phyloP scores from a whole-genome alignment of 345 rosid species.

The Mallotus nudiflorus region DNA sequence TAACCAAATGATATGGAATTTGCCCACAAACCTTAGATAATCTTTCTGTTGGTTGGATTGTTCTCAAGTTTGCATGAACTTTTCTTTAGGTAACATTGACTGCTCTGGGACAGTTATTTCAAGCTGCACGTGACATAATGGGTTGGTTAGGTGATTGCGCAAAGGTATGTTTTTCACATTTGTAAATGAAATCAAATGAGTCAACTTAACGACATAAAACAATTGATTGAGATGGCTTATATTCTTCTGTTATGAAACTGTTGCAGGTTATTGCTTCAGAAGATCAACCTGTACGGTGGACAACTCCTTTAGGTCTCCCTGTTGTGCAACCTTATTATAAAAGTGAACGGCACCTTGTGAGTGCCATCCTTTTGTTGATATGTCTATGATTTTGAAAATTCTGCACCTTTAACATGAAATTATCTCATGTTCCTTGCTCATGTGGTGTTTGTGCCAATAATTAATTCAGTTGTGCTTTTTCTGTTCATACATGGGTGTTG shows the following conservation, averaged over 20 bases:
- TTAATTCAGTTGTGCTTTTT: not conserved
- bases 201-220: not conserved
- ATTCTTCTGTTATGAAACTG: constrained; percentile 12
- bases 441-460: not conserved
- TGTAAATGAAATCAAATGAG: not conserved
- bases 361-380: constrained; percentile 21
- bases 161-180: constrained; percentile 47
- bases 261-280: constrained; percentile 77
- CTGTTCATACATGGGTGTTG: not conserved
- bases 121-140: constrained; percentile 96
- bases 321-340: constrained; percentile 93
- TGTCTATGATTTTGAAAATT: not conserved
- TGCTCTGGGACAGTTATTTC: constrained; percentile 87
- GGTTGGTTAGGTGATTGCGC: constrained; percentile 97
- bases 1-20: not conserved
- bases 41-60: not conserved
- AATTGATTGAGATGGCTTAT: constrained; percentile 7
- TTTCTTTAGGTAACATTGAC: constrained; percentile 73
- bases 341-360: constrained; percentile 75
- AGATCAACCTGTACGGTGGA: constrained; percentile 87
- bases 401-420: not conserved
- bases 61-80: constrained; percentile 15
- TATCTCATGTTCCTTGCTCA: not conserved
- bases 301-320: constrained; percentile 95
- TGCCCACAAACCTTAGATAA: not conserved